Percentiles rank a stretch among this genome's conserved stretches.
phyloP scores from a whole-genome alignment of 2,329 filamentous ascomycete species.

The Aureobasidium melanogenum region DNA sequence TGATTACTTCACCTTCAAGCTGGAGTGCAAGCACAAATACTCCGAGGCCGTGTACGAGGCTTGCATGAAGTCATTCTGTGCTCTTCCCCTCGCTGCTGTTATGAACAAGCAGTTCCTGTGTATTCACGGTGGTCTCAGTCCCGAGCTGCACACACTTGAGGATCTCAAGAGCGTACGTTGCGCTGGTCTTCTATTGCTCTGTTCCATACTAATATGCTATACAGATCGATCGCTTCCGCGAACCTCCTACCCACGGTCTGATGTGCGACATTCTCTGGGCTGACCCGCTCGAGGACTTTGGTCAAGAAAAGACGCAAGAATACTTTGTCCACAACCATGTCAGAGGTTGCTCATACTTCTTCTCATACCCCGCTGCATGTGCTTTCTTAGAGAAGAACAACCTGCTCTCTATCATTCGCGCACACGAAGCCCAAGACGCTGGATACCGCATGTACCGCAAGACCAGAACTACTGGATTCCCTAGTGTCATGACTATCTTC shows the following conservation, averaged over 20 bases:
- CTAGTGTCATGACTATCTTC: conserved; percentile 99
- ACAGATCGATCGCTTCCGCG: conserved; percentile 92
- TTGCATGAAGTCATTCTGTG: conserved; percentile 97
- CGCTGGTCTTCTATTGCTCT: neutral
- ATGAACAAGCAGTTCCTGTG: conserved; percentile 99
- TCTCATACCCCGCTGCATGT: conserved; percentile 94
- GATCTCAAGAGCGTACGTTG: conserved; percentile 73
- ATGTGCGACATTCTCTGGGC: conserved; percentile 99
- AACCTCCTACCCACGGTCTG: conserved; percentile 91
- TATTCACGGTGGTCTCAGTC: conserved; percentile 93
- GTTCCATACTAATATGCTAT: neutral
- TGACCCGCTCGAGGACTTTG: conserved; percentile 95
- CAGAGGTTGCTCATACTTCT: conserved; percentile 97
- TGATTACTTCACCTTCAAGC: conserved; percentile 99
- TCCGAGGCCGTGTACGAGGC: conserved; percentile 93
- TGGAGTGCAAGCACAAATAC: conserved; percentile 99
- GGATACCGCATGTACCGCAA: conserved; percentile 99
- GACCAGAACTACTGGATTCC: conserved; percentile 94
- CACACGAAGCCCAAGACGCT: conserved; percentile 96
- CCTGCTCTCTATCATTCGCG: conserved; percentile 88
- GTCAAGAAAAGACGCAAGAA: conserved; percentile 95
- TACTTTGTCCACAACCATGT: conserved; percentile 98
- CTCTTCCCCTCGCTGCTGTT: conserved; percentile 82
- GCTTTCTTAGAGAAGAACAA: conserved; percentile 99
- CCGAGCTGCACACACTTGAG: conserved; percentile 90